Evolutionary conservation across 2,329 filamentous ascomycete genomes (phyloP).

Genomic region (Rhynchosporium agropyri): DNA sequence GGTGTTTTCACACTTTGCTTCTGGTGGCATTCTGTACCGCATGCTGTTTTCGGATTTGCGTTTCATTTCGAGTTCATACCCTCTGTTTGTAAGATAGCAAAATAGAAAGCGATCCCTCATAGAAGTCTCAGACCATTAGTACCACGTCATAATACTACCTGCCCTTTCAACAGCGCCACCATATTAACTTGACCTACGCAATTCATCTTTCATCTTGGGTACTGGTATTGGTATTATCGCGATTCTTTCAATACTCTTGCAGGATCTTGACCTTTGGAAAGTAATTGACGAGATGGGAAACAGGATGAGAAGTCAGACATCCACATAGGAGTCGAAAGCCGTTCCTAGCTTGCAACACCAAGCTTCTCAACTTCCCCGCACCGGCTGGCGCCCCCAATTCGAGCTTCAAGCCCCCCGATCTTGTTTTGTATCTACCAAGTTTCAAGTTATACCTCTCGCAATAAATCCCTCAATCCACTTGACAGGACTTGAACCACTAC

Average conservation of each 20-base stretch:
- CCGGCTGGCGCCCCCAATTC: slow-evolving; percentile 14
- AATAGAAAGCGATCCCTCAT: slow-evolving; percentile 6
- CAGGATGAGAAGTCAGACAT: slow-evolving; percentile 20
- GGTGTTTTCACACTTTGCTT: background rate
- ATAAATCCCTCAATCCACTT: no score
- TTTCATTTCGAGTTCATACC: background rate
- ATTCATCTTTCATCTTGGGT: no score
- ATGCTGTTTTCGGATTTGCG: background rate
- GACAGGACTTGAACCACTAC: no score
- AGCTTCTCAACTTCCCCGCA: slow-evolving; percentile 16
- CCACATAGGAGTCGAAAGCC: slow-evolving; percentile 21
- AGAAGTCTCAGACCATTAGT: background rate
- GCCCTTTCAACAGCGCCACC: background rate
- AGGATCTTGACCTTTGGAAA: background rate
- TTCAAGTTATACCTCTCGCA: background rate
- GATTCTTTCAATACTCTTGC: no score
- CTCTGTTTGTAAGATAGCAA: slow-evolving; percentile 12
- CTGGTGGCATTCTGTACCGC: background rate
- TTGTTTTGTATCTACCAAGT: background rate
- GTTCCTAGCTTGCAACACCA: slow-evolving; percentile 8
- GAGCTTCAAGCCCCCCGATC: background rate
- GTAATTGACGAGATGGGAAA: background rate
- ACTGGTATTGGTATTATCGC: no score
- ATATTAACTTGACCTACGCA: background rate
- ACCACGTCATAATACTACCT: background rate